Percentiles rank a stretch among this genome's conserved stretches.
These are phyloP conservation scores for Fusarium agapanthi DNA, from an alignment of 2,329 filamentous ascomycete species.

Conservation along the genomic window DNA sequence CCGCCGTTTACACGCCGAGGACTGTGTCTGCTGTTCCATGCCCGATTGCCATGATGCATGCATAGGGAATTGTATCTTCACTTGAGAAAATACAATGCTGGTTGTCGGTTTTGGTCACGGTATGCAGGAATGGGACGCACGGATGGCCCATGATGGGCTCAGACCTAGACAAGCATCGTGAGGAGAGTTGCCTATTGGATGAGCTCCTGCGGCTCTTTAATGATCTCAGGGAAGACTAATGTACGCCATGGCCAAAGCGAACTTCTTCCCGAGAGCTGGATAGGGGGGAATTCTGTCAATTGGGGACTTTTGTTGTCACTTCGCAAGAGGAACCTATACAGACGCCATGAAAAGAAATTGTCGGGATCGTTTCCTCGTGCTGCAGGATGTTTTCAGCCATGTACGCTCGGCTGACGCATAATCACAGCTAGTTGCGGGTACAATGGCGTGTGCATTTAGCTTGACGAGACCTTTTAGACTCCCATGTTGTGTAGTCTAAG, in stretches of 20 bases:
- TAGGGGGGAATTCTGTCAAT: rapidly evolving
- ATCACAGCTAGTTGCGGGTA: too few relatives aligned
- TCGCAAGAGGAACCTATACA: neutral
- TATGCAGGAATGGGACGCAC: neutral
- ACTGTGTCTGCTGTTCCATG: too few relatives aligned
- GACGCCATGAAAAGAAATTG: too few relatives aligned
- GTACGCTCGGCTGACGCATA: rapidly evolving
- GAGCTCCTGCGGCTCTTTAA: neutral
- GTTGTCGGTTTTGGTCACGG: too few relatives aligned
- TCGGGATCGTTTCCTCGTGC: neutral
- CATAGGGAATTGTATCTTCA: too few relatives aligned
- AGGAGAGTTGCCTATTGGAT: neutral
- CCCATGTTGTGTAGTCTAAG: neutral
- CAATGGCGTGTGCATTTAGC: neutral
- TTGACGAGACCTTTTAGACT: neutral
- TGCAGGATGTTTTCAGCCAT: neutral
- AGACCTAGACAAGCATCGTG: neutral
- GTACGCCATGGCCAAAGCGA: neutral
- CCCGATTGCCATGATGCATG: neutral
- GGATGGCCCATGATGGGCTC: neutral
- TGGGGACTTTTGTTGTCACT: neutral
- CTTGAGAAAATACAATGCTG: too few relatives aligned
- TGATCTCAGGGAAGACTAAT: rapidly evolving
- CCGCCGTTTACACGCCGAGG: too few relatives aligned
- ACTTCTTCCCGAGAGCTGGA: neutral